Conservation (phyloP, 352 stramenopile species). For the Globisporangium echinulatum region DNA sequence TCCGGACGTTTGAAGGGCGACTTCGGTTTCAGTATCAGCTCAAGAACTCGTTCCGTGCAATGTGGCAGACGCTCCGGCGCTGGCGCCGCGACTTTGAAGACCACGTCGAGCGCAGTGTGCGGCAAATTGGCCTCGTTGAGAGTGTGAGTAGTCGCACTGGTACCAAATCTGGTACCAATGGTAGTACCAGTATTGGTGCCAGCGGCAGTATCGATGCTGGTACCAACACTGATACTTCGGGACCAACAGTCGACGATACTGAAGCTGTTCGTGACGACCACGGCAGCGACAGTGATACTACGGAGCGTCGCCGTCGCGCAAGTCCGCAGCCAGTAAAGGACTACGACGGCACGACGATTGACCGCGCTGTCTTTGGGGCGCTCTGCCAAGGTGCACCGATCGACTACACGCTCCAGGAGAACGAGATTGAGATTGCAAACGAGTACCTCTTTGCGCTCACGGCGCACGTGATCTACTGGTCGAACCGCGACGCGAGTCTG, state of each 20-base stretch:
- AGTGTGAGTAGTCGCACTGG: neutral
- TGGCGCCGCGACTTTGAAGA: slow-evolving; percentile 74
- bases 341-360: slow-evolving; percentile 28
- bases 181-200: neutral
- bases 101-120: slow-evolving; percentile 60
- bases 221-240: neutral
- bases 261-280: slow-evolving; percentile 9
- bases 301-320: neutral
- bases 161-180: neutral
- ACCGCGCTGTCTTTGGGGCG: slow-evolving; percentile 47
- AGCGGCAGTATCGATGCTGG: neutral
- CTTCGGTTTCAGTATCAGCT: slow-evolving; percentile 84
- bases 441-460: slow-evolving; percentile 91
- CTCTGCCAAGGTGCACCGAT: slow-evolving; percentile 68
- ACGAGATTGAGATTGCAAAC: slow-evolving; percentile 92
- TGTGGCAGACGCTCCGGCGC: slow-evolving; percentile 70
- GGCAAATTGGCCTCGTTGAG: slow-evolving; percentile 72
- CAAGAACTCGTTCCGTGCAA: slow-evolving; percentile 70
- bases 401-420: slow-evolving; percentile 90
- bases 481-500: slow-evolving; percentile 86
- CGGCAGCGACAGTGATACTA: slow-evolving; percentile 9
- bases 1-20: slow-evolving; percentile 78
- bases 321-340: slow-evolving; percentile 16
- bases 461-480: slow-evolving; percentile 91
- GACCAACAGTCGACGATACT: neutral